phyloP scores from a whole-genome alignment of 176 grass and related monocot species.

The Avena sativa region DNA sequence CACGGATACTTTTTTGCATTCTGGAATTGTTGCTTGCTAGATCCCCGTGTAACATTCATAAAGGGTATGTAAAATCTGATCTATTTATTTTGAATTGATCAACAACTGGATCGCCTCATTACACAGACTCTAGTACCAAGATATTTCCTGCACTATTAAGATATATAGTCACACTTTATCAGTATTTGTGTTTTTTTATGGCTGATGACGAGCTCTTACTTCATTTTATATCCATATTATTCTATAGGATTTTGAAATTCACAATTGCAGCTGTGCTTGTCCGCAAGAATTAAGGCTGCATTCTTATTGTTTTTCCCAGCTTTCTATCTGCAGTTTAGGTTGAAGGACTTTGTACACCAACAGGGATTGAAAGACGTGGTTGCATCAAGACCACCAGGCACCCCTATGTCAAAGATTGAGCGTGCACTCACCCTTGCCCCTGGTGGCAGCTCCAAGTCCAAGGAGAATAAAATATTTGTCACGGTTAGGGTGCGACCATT shows the following conservation, averaged over 20 bases:
- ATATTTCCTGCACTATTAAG: background rate
- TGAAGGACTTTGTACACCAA: slow-evolving; percentile 19
- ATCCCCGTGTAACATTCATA: background rate
- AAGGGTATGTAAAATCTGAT: background rate
- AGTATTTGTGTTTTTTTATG: background rate
- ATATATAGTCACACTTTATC: too few species aligned
- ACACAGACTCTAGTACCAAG: background rate
- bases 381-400: slow-evolving; percentile 67
- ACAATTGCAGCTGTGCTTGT: background rate
- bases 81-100: slow-evolving; percentile 3
- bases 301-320: background rate
- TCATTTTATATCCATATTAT: slow-evolving; percentile 5
- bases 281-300: background rate
- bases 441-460: slow-evolving; percentile 73
- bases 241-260: background rate
- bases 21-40: background rate
- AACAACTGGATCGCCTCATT: background rate
- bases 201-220: background rate
- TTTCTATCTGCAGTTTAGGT: slow-evolving; percentile 6
- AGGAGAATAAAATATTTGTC: slow-evolving; percentile 98
- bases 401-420: slow-evolving; percentile 75
- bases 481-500: slow-evolving; percentile 85
- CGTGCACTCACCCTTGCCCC: slow-evolving; percentile 71
- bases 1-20: background rate
- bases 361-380: slow-evolving; percentile 38